Evolutionary conservation across 441 rosid genomes (phyloP), one percentile per base, ranked within the genome.

Genomic region (Eugenia klotzschiana): DNA sequence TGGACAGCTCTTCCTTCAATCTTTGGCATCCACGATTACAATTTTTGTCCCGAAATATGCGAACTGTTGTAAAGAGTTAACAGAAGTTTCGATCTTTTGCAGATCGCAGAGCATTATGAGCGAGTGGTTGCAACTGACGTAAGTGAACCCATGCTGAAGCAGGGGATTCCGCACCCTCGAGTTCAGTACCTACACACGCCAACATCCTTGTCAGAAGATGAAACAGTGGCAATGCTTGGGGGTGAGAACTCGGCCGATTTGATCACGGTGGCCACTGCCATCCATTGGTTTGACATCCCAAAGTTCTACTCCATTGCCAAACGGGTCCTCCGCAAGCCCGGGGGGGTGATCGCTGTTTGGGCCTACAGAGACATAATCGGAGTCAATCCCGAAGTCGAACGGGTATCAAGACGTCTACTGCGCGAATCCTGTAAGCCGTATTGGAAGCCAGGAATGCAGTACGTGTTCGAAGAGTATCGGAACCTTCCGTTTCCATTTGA

Each of bases 201-300:
- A 5, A 13, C 84, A 81, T 84, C 91, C 79, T 81, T 92, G 82
- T 83, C 95, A 1, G 89, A 91, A 1, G 92, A 91, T 22, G 92
- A 91, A n/a, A 55, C 86, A 4, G 81, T 93, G 3, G n/a, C 85
- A 82, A 84, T 87, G 25, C 51, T 93, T 6, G 92, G 96, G 6
- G 89, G 91, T 23, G 95, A 92, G 41, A 89, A 91, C 74, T 89
- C 93, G 4, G 93, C 92, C 1, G 93, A 94, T 87, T 79, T 93
- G n/a, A 88, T 93, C 53, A 94, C 94, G 1, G 92, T 91, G 4
- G 95, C 93, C 3, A 91, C 89, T 55, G 94, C 97, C 2, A 89
- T 91, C 33, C 98, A 91, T 86, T 91, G 93, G 94, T 94, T 89
- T 82, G 93, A 94, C 84, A 90, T 91, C 15, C 95, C 89, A 26